Conservation (phyloP, 1,284 basidiomycete species). For the Sanghuangporus weigelae region DNA sequence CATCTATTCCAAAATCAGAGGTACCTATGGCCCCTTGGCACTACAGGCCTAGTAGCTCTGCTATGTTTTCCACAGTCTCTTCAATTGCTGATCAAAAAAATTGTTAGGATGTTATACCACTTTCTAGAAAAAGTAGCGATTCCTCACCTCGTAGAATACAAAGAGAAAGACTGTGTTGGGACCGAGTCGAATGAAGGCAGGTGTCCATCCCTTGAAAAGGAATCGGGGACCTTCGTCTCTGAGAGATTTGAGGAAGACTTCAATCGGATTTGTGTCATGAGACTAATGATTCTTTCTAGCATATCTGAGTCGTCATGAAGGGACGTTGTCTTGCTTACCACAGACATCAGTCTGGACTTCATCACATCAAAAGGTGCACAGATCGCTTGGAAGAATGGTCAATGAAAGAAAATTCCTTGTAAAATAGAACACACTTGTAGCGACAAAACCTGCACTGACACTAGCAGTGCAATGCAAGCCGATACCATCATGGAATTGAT, state of each 20-base stretch:
- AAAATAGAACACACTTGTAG: constrained; percentile 58
- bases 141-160: constrained; percentile 73
- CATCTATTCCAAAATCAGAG: neutral
- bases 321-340: constrained; percentile 37
- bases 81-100: constrained; percentile 14
- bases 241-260: constrained; percentile 53
- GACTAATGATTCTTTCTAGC: constrained; percentile 32
- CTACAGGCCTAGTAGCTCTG: neutral
- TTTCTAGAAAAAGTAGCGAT: neutral
- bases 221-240: constrained; percentile 75
- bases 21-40: neutral
- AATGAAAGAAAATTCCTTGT: constrained; percentile 1
- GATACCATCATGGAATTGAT: constrained; percentile 66
- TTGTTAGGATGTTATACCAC: neutral
- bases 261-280: constrained; percentile 39
- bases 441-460: constrained; percentile 75
- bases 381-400: constrained; percentile 47
- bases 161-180: constrained; percentile 84
- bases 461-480: constrained; percentile 62
- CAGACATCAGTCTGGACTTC: constrained; percentile 72
- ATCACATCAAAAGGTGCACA: constrained; percentile 88
- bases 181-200: constrained; percentile 78
- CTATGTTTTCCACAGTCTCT: constrained; percentile 11
- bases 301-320: neutral
- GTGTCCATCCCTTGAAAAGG: constrained; percentile 88